Percentiles rank a stretch among this genome's conserved stretches.
These are phyloP conservation scores for Epicoccum sorghinum DNA, from an alignment of 2,329 filamentous ascomycete genomes.

Conservation along the genomic window DNA sequence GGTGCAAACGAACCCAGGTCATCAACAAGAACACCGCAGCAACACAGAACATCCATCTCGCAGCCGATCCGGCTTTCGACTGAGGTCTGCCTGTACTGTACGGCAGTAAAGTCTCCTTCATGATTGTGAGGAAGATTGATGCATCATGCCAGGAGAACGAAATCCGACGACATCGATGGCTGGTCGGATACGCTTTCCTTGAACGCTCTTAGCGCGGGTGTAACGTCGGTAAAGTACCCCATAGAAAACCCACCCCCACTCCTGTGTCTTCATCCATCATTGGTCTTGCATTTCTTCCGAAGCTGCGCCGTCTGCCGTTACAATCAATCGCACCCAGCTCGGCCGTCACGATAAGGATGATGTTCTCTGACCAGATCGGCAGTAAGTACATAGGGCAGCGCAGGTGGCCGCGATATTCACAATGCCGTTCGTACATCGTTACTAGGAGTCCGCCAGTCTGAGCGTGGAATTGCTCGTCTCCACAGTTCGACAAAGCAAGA, in stretches of 20 bases:
- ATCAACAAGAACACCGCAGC: conserved; percentile 5
- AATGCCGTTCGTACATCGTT: not conserved
- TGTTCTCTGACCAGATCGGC: conserved; percentile 10
- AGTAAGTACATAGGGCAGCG: conserved; percentile 9
- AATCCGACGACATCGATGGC: conserved; percentile 2
- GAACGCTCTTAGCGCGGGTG: not conserved
- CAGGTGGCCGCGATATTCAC: not conserved
- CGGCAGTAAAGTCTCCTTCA: conserved; percentile 9
- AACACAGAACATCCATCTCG: conserved; percentile 7
- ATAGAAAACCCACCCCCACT: conserved; percentile 14
- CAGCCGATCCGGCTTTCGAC: not conserved
- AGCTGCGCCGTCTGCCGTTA: conserved; percentile 1
- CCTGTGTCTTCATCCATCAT: not conserved
- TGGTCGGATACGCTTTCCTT: conserved; percentile 8
- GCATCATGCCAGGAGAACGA: not conserved
- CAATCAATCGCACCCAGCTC: too few species aligned
- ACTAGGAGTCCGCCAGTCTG: not conserved
- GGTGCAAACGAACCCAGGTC: conserved; percentile 4
- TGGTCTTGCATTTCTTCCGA: conserved; percentile 6
- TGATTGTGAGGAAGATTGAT: not conserved
- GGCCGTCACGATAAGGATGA: conserved; percentile 8
- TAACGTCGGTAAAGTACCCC: conserved; percentile 11
- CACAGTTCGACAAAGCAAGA: not conserved
- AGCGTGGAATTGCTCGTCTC: not conserved
- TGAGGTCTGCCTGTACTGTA: not conserved